Percentiles rank a stretch among this genome's conserved stretches.
Conservation (phyloP, 1,284 basidiomycete genomes). For the Sutorius eximius region DNA sequence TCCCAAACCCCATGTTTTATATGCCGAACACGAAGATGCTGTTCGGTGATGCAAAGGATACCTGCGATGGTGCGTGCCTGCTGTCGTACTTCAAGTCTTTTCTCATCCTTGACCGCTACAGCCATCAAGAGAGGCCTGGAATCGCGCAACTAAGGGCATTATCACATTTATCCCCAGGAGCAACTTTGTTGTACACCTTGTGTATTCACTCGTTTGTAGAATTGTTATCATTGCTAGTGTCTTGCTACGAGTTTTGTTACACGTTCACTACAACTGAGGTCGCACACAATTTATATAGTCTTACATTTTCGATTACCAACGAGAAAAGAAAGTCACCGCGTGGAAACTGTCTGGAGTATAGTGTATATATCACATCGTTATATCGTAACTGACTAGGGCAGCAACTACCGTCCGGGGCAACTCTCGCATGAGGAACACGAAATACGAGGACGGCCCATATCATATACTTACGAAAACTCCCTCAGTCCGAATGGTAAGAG, state of each 20-base stretch:
- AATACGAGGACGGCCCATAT: slow-evolving; percentile 22
- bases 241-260: background rate
- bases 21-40: slow-evolving; percentile 87
- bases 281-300: background rate
- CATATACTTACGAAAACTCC: slow-evolving; percentile 18
- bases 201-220: slow-evolving; percentile 25
- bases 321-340: background rate
- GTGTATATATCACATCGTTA: slow-evolving; percentile 32
- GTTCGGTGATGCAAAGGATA: slow-evolving; percentile 85
- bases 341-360: slow-evolving; percentile 16
- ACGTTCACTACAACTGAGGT: background rate
- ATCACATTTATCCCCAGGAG: slow-evolving; percentile 4
- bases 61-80: slow-evolving; percentile 69
- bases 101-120: slow-evolving; percentile 27
- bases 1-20: slow-evolving; percentile 88
- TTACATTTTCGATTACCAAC: slow-evolving; percentile 8
- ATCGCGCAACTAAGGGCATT: slow-evolving; percentile 29
- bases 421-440: slow-evolving; percentile 7
- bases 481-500: slow-evolving; percentile 22
- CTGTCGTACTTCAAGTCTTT: background rate
- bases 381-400: slow-evolving; percentile 25
- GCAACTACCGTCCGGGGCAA: slow-evolving; percentile 13
- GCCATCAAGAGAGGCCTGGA: slow-evolving; percentile 61
- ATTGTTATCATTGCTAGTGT: slow-evolving; percentile 1
- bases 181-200: slow-evolving; percentile 13